Conservation (phyloP, 208 protist genomes). For the Trypanosoma vivax region DNA sequence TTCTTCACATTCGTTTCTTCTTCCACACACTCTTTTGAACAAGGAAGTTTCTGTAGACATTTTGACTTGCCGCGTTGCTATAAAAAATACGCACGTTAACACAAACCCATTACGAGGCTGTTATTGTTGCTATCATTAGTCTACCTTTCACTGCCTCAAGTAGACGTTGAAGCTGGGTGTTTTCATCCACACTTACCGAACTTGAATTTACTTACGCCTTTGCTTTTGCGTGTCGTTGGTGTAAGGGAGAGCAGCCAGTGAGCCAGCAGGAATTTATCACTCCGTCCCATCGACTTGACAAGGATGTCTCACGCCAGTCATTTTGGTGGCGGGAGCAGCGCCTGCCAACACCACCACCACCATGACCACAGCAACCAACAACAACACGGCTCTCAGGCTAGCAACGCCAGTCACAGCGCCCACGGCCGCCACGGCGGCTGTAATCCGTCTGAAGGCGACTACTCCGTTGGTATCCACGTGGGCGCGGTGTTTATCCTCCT, state of each 20-base stretch:
- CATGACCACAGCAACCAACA: background rate
- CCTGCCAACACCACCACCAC: background rate
- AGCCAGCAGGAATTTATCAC: too few species aligned
- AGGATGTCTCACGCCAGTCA: too few species aligned
- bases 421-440: slow-evolving; percentile 19
- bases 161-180: too few species aligned
- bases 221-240: too few species aligned
- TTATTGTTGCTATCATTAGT: slow-evolving; percentile 1
- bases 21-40: background rate
- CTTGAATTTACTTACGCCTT: too few species aligned
- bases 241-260: too few species aligned
- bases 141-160: too few species aligned
- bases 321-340: too few species aligned
- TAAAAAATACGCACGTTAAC: slow-evolving; percentile 26
- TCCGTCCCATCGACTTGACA: too few species aligned
- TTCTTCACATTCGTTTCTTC: background rate
- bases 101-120: background rate
- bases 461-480: slow-evolving; percentile 47
- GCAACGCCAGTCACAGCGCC: slow-evolving; percentile 6
- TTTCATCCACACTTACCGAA: too few species aligned
- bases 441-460: slow-evolving; percentile 21
- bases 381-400: background rate
- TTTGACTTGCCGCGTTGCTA: too few species aligned
- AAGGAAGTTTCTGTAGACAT: too few species aligned
- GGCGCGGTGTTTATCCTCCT: slow-evolving; percentile 64